Evolutionary conservation across 2,329 filamentous ascomycete species (phyloP).

Genomic region (Xylaria sp.): DNA sequence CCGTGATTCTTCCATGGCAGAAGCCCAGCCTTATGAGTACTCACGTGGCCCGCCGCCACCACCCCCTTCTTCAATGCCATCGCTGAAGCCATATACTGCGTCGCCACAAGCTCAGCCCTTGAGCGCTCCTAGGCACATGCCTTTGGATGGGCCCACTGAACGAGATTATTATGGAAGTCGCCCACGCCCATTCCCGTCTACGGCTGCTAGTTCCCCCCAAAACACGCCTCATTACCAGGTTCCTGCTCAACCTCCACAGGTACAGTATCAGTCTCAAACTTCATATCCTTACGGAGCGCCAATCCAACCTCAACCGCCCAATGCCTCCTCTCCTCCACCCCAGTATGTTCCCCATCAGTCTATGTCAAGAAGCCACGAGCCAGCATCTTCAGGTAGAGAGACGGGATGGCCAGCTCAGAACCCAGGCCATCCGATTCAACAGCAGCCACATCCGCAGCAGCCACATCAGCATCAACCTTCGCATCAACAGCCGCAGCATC

Average conservation of each 20-base stretch:
- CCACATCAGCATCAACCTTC: constrained; percentile 37
- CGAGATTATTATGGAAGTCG: constrained; percentile 55
- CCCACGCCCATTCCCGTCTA: constrained; percentile 42
- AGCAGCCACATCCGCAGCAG: constrained; percentile 39
- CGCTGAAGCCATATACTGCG: constrained; percentile 59
- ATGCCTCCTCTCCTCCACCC: constrained; percentile 57
- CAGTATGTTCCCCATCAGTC: constrained; percentile 60
- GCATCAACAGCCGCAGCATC: constrained; percentile 33
- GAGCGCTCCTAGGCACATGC: constrained; percentile 53
- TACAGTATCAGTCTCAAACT: constrained; percentile 51
- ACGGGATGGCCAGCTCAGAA: constrained; percentile 43
- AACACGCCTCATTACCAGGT: constrained; percentile 53
- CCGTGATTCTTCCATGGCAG: constrained; percentile 49
- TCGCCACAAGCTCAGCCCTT: constrained; percentile 59
- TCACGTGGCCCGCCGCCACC: constrained; percentile 46
- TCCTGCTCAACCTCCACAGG: constrained; percentile 45
- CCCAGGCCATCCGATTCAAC: constrained; percentile 40
- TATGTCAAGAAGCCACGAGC: constrained; percentile 51
- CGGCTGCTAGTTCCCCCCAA: constrained; percentile 55
- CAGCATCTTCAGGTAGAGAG: constrained; percentile 44
- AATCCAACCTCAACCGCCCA: constrained; percentile 48
- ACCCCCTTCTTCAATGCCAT: constrained; percentile 55
- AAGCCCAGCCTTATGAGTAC: constrained; percentile 54
- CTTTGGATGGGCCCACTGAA: constrained; percentile 47
- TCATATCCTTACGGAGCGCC: constrained; percentile 52